phyloP scores from a whole-genome alignment of 2,329 filamentous ascomycete species.

The Colletotrichum plurivorum region DNA sequence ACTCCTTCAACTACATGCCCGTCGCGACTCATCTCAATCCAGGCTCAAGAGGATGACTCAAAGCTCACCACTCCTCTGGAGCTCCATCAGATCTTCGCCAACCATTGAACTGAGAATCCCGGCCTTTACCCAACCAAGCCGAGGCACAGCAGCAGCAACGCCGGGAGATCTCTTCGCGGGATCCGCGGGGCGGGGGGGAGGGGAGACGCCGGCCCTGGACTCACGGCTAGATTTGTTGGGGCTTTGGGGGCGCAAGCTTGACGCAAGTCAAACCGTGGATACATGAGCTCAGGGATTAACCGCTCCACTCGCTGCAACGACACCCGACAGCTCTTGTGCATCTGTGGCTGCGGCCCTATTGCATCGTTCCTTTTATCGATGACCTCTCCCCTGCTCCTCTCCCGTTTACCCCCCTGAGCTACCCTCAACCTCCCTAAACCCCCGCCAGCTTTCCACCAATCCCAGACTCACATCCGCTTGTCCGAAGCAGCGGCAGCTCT shows the following conservation, averaged over 20 bases:
- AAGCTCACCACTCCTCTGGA: no score
- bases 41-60: no score
- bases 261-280: slow-evolving; percentile 12
- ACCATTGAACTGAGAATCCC: not conserved
- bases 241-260: slow-evolving; percentile 1
- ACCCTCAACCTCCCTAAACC: slow-evolving; percentile 24
- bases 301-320: slow-evolving; percentile 19
- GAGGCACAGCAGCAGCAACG: not conserved
- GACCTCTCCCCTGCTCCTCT: slow-evolving; percentile 22
- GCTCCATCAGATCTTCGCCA: not conserved
- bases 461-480: slow-evolving; percentile 24
- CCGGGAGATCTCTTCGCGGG: not conserved
- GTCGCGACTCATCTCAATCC: not conserved
- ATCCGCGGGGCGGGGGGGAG: slow-evolving; percentile 1
- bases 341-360: slow-evolving; percentile 22
- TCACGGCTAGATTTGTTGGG: slow-evolving; percentile 13
- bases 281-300: slow-evolving; percentile 3
- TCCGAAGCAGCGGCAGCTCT: slow-evolving; percentile 11
- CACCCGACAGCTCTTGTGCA: slow-evolving; percentile 9
- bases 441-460: slow-evolving; percentile 32
- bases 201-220: no score
- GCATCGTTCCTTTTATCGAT: slow-evolving; percentile 35
- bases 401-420: not conserved
- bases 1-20: no score
- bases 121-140: slow-evolving; percentile 7